These are phyloP conservation scores for Phialemonium atrogriseum DNA, from an alignment of 2,329 filamentous ascomycete species.

Conservation along the genomic window DNA sequence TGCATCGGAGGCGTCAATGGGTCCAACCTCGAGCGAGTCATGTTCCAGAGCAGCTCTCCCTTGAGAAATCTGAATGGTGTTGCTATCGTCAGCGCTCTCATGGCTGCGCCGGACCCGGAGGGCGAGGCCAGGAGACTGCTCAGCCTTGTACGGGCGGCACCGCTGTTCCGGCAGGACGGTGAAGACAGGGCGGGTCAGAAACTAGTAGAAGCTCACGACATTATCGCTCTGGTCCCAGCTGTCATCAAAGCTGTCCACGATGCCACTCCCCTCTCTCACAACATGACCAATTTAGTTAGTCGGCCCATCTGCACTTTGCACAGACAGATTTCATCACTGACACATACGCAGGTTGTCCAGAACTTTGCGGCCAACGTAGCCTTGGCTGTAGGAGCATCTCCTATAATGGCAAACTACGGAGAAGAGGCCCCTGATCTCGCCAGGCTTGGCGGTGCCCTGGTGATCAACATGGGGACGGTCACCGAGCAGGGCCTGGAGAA, in stretches of 20 bases:
- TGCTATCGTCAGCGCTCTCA: constrained; percentile 83
- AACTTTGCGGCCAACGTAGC: constrained; percentile 92
- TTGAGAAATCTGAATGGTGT: constrained; percentile 66
- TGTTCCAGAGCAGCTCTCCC: constrained; percentile 55
- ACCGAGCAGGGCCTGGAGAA: constrained; percentile 66
- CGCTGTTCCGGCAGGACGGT: constrained; percentile 16
- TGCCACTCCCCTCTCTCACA: constrained; percentile 71
- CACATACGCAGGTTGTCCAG: constrained; percentile 56
- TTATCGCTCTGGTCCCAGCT: constrained; percentile 22
- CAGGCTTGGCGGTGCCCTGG: constrained; percentile 64
- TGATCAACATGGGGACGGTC: constrained; percentile 93
- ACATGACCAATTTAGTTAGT: constrained; percentile 86
- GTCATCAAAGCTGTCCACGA: constrained; percentile 54
- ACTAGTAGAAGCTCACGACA: constrained; percentile 6
- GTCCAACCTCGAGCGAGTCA: constrained; percentile 63
- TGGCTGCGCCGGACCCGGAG: constrained; percentile 62
- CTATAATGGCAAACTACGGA: constrained; percentile 89
- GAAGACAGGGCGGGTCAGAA: constrained; percentile 5
- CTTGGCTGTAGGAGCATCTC: constrained; percentile 73
- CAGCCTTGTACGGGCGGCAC: constrained; percentile 39
- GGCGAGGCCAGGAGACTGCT: constrained; percentile 52
- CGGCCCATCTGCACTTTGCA: constrained; percentile 2
- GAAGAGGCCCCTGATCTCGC: constrained; percentile 78
- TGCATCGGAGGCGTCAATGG: constrained; percentile 85
- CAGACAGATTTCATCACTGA: neutral